phyloP scores from a whole-genome alignment of 2,329 filamentous ascomycete species.

The Catunica adiposa region DNA sequence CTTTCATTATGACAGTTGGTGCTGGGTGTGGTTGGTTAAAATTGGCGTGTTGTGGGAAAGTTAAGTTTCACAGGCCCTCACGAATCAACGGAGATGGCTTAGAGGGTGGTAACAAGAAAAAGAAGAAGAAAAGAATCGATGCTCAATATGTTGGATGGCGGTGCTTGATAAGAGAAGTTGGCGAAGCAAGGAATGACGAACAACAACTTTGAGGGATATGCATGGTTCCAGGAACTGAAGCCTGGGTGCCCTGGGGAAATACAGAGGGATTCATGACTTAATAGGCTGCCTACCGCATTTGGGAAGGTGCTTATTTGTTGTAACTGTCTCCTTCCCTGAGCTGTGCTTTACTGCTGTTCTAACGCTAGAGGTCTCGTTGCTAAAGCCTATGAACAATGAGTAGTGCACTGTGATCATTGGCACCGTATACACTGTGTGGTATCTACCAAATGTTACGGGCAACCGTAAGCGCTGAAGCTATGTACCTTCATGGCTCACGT shows the following conservation, averaged over 20 bases:
- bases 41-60: conserved; percentile 1
- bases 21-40: not conserved
- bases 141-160: not conserved
- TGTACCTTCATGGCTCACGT: not conserved
- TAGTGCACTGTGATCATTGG: not conserved
- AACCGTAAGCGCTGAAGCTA: not conserved
- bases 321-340: not conserved
- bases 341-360: not conserved
- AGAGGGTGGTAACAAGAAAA: not conserved
- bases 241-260: not conserved
- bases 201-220: not conserved
- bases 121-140: conserved; percentile 3
- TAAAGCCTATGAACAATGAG: not conserved
- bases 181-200: not conserved
- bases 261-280: not conserved
- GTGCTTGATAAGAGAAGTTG: conserved; percentile 6
- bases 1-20: conserved; percentile 41
- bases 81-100: conserved; percentile 10
- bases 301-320: not conserved
- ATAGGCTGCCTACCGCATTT: not conserved
- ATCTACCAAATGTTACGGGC: not conserved
- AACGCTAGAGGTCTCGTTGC: not conserved
- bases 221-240: not conserved
- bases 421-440: not conserved
- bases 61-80: conserved; percentile 9